phyloP scores from a whole-genome alignment of 2,329 filamentous ascomycete species.

The Fusarium sp. region DNA sequence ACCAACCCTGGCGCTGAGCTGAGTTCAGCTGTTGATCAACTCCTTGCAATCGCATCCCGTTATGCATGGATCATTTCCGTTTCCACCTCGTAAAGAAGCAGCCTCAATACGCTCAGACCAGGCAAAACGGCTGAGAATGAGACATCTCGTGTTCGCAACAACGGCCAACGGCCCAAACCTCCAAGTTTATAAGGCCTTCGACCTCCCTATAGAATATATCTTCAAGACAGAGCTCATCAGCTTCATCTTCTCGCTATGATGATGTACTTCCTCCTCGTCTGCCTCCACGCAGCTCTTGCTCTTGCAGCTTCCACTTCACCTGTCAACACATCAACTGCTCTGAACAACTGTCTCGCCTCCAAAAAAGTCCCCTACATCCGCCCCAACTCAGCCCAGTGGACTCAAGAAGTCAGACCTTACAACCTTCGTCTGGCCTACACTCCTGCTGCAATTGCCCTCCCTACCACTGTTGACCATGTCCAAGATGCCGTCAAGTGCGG shows the following conservation, averaged over 20 bases:
- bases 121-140: neutral
- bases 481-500: slow-evolving; percentile 58
- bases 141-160: neutral
- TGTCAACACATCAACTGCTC: neutral
- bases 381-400: slow-evolving; percentile 43
- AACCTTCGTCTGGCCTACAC: slow-evolving; percentile 47
- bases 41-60: neutral
- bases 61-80: slow-evolving; percentile 4
- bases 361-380: slow-evolving; percentile 34
- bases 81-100: slow-evolving; percentile 22
- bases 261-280: slow-evolving; percentile 4
- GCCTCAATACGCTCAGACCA: neutral
- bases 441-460: slow-evolving; percentile 46
- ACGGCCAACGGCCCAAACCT: neutral
- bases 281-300: neutral
- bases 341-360: slow-evolving; percentile 41
- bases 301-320: neutral
- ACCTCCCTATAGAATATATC: fast-evolving
- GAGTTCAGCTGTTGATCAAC: neutral
- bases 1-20: neutral
- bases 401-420: slow-evolving; percentile 45
- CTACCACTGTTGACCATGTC: slow-evolving; percentile 51
- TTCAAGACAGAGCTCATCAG: neutral
- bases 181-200: neutral
- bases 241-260: neutral